Evolutionary conservation across 2,329 filamentous ascomycete genomes (phyloP).

Genomic region (Sordariomycetes sp.): DNA sequence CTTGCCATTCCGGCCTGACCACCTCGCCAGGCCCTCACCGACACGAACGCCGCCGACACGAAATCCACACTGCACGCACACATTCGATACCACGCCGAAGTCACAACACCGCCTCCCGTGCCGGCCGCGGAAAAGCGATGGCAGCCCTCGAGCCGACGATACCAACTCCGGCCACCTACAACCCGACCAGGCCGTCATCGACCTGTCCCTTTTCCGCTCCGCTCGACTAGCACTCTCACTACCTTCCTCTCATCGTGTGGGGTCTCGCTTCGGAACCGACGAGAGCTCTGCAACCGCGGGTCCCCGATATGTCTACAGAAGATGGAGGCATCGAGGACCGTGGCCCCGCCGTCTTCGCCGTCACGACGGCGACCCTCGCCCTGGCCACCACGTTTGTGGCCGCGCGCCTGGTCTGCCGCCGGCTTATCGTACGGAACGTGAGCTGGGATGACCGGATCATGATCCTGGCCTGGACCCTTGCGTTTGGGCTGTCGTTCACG

Average conservation of each 20-base stretch:
- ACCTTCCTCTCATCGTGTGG: background rate
- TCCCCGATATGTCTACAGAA: slow-evolving; percentile 3
- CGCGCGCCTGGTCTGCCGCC: slow-evolving; percentile 59
- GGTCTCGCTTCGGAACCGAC: background rate
- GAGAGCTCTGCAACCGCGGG: background rate
- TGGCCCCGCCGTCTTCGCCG: slow-evolving; percentile 51
- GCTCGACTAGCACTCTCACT: background rate
- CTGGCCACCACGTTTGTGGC: slow-evolving; percentile 63
- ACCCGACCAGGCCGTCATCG: background rate
- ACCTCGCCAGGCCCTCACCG: background rate
- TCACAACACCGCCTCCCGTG: background rate
- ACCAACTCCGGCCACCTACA: background rate
- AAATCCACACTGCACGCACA: background rate
- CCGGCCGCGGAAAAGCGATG: background rate
- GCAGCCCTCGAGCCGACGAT: background rate
- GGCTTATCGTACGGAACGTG: slow-evolving; percentile 57
- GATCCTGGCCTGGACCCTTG: slow-evolving; percentile 61
- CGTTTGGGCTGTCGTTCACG: slow-evolving; percentile 52
- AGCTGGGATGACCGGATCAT: slow-evolving; percentile 75
- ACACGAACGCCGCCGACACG: background rate
- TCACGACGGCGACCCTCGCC: slow-evolving; percentile 55
- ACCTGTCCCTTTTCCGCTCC: background rate
- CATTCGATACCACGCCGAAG: background rate
- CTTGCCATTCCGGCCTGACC: background rate
- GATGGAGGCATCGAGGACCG: slow-evolving; percentile 26